Base-by-base conservation (phyloP, 1,139 yeast genomes). In the Debaryomycetaceae sp. region DNA sequence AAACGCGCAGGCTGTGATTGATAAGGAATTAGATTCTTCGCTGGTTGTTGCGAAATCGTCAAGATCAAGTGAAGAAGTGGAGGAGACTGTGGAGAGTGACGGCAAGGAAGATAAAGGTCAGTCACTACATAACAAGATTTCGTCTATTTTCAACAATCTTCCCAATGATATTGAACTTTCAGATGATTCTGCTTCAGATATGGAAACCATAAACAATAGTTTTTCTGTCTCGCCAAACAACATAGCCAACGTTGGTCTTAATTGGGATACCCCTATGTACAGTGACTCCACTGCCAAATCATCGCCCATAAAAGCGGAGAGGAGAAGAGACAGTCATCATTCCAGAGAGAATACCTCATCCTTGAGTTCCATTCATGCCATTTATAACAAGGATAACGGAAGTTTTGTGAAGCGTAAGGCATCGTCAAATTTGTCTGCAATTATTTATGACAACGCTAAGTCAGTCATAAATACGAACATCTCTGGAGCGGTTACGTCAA, bases 161-260 rank as follows among this genome's bases (percentile, higher is more conserved):
- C 80, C 80, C 8, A 75, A 75, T 51, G 80, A 75, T 55, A 72
- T 75, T 43, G 79, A 74, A 48, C 54, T 75, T 6, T 72, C 78
- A 0, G 80, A 75, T 45, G 79, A 74, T 52, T 71, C 77, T 4
- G 78, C 75, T 5, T 69, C 76, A 3, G 78, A 73, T 42, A 55
- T 59, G 42, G 78, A 73, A 38, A 66, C 76, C 1, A 59, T 68
- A 5, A 52, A 56, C 37, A 52, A 51, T 29, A 50, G 55, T 38
- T 36, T 44, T 11, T 37, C 48, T 23, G 40, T 52, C 8, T 57
- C 60, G 6, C 59, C 60, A 3, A 45, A 40, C 37, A 7, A 8
- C 38, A 11, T 6, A 11, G 11, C 42, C 34, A 22, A 36, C 34
- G 13, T n/a, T 20, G 24, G 20, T n/a, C 22, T 33, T 9, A 13